phyloP scores from a whole-genome alignment of 2,329 filamentous ascomycete species.

The Pestalotiopsis sp. region DNA sequence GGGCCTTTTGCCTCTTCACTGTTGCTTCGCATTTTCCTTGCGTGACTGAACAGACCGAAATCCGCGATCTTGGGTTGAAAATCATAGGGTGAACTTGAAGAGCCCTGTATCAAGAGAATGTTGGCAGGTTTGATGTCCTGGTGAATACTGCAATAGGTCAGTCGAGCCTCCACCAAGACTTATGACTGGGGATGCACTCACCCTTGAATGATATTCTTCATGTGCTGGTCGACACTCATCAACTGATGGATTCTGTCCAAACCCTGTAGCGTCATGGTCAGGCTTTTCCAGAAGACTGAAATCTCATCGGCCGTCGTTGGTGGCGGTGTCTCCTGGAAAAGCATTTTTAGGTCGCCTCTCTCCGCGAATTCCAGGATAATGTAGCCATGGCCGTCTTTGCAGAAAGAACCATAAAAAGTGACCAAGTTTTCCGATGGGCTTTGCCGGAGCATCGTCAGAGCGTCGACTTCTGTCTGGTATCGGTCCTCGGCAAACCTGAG shows the following conservation, averaged over 20 bases:
- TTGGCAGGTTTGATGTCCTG: slow-evolving; percentile 24
- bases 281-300: slow-evolving; percentile 16
- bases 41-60: slow-evolving; percentile 16
- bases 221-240: slow-evolving; percentile 11
- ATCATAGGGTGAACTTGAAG: slow-evolving; percentile 19
- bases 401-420: slow-evolving; percentile 22
- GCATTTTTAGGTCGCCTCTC: slow-evolving; percentile 17
- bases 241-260: slow-evolving; percentile 15
- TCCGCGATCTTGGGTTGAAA: slow-evolving; percentile 23
- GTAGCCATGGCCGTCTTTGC: slow-evolving; percentile 15
- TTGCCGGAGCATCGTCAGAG: slow-evolving; percentile 16
- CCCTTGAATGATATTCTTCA: slow-evolving; percentile 15
- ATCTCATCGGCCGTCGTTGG: slow-evolving; percentile 13
- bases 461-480: slow-evolving; percentile 19
- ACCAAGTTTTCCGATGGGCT: slow-evolving; percentile 16
- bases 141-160: slow-evolving; percentile 17
- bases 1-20: not conserved
- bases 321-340: slow-evolving; percentile 7
- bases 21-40: slow-evolving; percentile 1
- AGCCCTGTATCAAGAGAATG: slow-evolving; percentile 18
- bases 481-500: slow-evolving; percentile 3
- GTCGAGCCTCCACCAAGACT: too few species aligned
- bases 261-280: slow-evolving; percentile 16
- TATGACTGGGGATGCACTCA: not conserved
- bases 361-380: slow-evolving; percentile 22